These are phyloP conservation scores for Xylaria sp. DNA, from an alignment of 2,329 filamentous ascomycete species.

Conservation along the genomic window DNA sequence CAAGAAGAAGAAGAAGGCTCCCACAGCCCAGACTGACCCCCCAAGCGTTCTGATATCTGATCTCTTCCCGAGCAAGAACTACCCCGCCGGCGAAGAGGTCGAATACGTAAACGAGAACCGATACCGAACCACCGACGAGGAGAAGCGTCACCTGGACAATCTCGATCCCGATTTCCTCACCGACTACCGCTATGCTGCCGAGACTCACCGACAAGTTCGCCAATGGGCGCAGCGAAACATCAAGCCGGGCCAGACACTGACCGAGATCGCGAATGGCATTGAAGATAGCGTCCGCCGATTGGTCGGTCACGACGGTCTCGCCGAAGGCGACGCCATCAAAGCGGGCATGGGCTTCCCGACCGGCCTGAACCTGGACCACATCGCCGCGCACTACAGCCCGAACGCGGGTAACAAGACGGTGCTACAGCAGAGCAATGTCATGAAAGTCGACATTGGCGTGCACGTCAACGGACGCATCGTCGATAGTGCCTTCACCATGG, in stretches of 20 bases:
- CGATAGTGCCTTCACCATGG: slow-evolving; percentile 82
- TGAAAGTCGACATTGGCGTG: slow-evolving; percentile 86
- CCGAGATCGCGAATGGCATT: slow-evolving; percentile 87
- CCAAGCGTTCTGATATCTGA: slow-evolving; percentile 79
- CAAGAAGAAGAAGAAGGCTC: slow-evolving; percentile 74
- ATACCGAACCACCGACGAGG: slow-evolving; percentile 83
- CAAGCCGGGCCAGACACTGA: slow-evolving; percentile 82
- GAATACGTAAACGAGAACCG: slow-evolving; percentile 82
- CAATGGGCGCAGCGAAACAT: slow-evolving; percentile 84
- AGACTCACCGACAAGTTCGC: slow-evolving; percentile 88
- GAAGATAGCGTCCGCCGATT: slow-evolving; percentile 83
- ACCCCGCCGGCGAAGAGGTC: slow-evolving; percentile 81
- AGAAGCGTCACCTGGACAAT: slow-evolving; percentile 84
- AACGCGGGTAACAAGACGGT: slow-evolving; percentile 87
- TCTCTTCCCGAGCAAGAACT: slow-evolving; percentile 77
- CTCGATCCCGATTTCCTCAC: slow-evolving; percentile 82
- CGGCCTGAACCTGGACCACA: slow-evolving; percentile 85
- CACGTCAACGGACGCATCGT: slow-evolving; percentile 84
- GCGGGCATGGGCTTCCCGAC: slow-evolving; percentile 90
- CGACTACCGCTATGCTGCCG: slow-evolving; percentile 86
- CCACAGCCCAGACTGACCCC: slow-evolving; percentile 79
- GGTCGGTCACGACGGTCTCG: slow-evolving; percentile 79
- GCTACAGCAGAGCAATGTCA: slow-evolving; percentile 77
- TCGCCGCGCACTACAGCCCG: slow-evolving; percentile 86
- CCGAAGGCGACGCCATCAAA: slow-evolving; percentile 80